Conservation (phyloP, 2,329 filamentous ascomycete genomes). For the Ceratocystis alfenasii region DNA sequence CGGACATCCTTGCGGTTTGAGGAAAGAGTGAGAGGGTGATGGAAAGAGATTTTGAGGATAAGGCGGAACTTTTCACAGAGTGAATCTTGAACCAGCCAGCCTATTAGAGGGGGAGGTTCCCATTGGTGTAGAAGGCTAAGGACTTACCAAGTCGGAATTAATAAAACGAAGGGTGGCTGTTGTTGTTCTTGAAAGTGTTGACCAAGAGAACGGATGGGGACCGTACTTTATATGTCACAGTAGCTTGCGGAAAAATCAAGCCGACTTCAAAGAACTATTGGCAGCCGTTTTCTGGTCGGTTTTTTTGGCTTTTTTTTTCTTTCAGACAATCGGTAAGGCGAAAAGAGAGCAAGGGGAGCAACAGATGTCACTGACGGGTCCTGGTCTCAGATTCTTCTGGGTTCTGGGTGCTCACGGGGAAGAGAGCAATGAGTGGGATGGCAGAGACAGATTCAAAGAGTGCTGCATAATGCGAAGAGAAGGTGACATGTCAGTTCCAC, state of each 20-base stretch:
- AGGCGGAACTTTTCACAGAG: slow-evolving; percentile 22
- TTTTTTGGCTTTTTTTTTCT: background rate
- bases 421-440: background rate
- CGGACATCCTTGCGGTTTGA: slow-evolving; percentile 45
- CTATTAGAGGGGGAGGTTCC: background rate
- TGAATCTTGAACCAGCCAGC: background rate
- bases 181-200: background rate
- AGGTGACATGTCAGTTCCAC: slow-evolving; percentile 6
- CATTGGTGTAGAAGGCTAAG: background rate
- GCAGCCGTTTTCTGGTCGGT: background rate
- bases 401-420: slow-evolving; percentile 3
- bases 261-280: background rate
- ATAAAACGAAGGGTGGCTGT: background rate
- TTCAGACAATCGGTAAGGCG: slow-evolving; percentile 1
- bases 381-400: slow-evolving; percentile 7
- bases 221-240: slow-evolving; percentile 1
- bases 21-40: slow-evolving; percentile 26
- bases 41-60: slow-evolving; percentile 22
- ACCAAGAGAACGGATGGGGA: background rate
- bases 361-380: slow-evolving; percentile 1
- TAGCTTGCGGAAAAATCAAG: background rate
- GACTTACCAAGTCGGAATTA: background rate
- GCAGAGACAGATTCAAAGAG: background rate
- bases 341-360: background rate
- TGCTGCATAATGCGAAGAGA: background rate